Evolutionary conservation across 768 basidiomycete genomes (phyloP).

Genomic region (Phaeotremella skinneri): DNA sequence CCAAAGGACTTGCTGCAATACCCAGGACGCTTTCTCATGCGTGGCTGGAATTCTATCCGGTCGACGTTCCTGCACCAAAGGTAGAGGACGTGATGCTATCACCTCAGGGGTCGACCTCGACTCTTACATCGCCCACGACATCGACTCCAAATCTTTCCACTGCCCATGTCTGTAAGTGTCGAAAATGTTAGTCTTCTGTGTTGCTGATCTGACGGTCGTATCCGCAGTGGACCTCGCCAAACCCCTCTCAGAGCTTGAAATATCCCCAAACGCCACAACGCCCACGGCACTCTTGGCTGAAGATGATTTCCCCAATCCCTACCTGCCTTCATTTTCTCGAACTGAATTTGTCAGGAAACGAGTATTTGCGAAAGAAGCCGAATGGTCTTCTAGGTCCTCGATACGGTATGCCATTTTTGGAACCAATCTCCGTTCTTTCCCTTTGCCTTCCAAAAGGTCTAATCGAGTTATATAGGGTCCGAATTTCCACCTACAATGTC

Average conservation of each 20-base stretch:
- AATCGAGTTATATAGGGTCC: conserved; percentile 19
- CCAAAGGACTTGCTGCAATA: background rate
- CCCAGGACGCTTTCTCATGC: conserved; percentile 17
- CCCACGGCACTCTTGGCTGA: conserved; percentile 1
- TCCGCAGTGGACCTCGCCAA: background rate
- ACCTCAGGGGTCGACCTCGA: background rate
- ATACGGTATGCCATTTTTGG: conserved; percentile 16
- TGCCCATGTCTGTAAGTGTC: background rate
- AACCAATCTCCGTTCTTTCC: background rate
- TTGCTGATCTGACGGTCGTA: background rate
- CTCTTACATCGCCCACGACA: background rate
- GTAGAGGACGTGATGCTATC: background rate
- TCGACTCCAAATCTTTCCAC: background rate
- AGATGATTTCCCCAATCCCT: conserved; percentile 32
- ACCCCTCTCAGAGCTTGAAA: background rate
- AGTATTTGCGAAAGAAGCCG: conserved; percentile 25
- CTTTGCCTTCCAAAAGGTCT: background rate
- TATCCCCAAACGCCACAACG: background rate
- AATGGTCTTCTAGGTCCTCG: conserved; percentile 28
- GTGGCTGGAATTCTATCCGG: conserved; percentile 32
- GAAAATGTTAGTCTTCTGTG: background rate
- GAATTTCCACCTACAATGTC: conserved; percentile 42
- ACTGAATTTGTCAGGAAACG: conserved; percentile 31
- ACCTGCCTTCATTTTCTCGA: conserved; percentile 27
- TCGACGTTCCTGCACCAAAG: conserved; percentile 4